Base-by-base conservation (phyloP, 805 yeast genomes). In the Pichia ethanolica region DNA sequence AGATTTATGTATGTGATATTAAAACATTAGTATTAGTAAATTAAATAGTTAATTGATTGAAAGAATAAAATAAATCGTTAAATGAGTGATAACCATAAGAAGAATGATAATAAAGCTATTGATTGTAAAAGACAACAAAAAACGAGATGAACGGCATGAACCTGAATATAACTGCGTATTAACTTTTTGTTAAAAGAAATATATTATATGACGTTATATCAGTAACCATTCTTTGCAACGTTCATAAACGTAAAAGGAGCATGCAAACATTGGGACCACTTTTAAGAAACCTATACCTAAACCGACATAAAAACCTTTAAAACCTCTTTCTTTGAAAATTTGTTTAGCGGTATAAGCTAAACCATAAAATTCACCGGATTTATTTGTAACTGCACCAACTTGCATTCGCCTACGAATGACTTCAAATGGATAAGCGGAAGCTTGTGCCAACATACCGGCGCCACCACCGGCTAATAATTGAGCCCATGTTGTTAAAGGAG, bases 391-490 rank as follows among this genome's bases (percentile, higher is more conserved):
- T 11, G 91, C 95, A 36, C 95, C 90, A 27, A 93, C 99, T 69
- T 93, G 99, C 87, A 93, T 82, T 59, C 98, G 75, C 65, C 99
- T 77, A 62, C 99, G 75, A 26, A 93, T 79, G 38, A 93, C 96
- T 68, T 93, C 99, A 57, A 93, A 85, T 2, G 99, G 99, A 62
- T 93, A 93, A 5, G 96, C 91, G 0, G 98, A 95, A 1, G 97
- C 89, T 66, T 93, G 99, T 2, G 98, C 88, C 36, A 81, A 75
- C 83, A 91, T 79, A 11, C 99, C 99, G 1, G 97, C 95, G n/a
- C 86, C 59, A 1, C 98, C 99, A 49, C 99, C 99, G 6, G 98
- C 96, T 5, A 80, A 61, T 43, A 93, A 73, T 70, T 93, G 97
- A 3, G 98, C 98, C 89, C 95, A 88, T 1, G 89, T 86, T 54